These are phyloP conservation scores for Boeremia lycopersici DNA, from an alignment of 2,329 filamentous ascomycete genomes.

Conservation along the genomic window DNA sequence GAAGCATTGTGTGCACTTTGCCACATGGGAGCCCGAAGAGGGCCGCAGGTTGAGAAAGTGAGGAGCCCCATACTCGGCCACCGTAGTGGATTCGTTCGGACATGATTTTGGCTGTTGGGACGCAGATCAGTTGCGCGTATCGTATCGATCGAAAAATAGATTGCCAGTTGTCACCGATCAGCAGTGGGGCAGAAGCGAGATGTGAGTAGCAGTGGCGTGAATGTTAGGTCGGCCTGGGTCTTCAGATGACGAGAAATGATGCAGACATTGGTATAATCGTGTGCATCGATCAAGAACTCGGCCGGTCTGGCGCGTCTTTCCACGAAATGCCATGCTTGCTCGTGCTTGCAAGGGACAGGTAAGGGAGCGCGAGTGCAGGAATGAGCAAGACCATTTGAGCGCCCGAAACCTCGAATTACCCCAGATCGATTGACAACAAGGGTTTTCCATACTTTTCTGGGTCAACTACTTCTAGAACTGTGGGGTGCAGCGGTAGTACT, in stretches of 20 bases:
- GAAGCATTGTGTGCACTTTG: not conserved
- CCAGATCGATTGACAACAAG: slow-evolving; percentile 11
- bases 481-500: slow-evolving; percentile 16
- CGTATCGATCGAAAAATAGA: slow-evolving; percentile 15
- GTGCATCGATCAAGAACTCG: not conserved
- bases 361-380: not conserved
- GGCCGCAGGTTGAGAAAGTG: not conserved
- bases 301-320: not conserved
- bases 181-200: slow-evolving; percentile 10
- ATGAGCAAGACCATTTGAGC: not conserved
- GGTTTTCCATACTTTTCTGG: slow-evolving; percentile 11
- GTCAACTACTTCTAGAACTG: slow-evolving; percentile 13
- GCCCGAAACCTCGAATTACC: not conserved
- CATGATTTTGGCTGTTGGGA: not conserved
- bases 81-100: slow-evolving; percentile 3
- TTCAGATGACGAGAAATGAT: not conserved
- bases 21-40: not conserved
- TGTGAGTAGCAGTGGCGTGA: not conserved
- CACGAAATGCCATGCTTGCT: not conserved
- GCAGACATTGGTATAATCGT: not conserved
- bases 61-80: slow-evolving; percentile 1
- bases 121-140: not conserved
- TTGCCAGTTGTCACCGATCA: slow-evolving; percentile 9
- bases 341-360: not conserved
- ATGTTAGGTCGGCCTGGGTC: not conserved